phyloP scores from a whole-genome alignment of 1,284 basidiomycete genomes.

The Mycosarcoma maydis region DNA sequence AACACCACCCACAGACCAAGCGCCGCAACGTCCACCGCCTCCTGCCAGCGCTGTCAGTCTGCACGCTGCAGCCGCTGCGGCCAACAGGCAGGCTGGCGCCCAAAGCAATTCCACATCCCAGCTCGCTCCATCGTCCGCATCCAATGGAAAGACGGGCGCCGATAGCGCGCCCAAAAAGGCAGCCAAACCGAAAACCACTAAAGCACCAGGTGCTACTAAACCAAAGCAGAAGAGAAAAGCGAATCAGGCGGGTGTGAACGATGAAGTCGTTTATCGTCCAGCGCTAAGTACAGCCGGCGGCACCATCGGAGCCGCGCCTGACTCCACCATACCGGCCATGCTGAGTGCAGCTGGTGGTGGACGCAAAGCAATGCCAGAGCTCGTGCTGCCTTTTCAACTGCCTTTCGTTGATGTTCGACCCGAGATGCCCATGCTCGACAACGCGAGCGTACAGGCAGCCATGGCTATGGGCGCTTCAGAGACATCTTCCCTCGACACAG shows the following conservation, averaged over 20 bases:
- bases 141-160: slow-evolving; percentile 2
- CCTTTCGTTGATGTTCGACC: slow-evolving; percentile 33
- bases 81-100: slow-evolving; percentile 12
- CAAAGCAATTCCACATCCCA: not conserved
- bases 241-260: slow-evolving; percentile 23
- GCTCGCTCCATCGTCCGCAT: not conserved
- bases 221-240: slow-evolving; percentile 47
- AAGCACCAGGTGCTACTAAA: slow-evolving; percentile 28
- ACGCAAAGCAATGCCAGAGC: slow-evolving; percentile 54
- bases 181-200: slow-evolving; percentile 13
- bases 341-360: slow-evolving; percentile 53
- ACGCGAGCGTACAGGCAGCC: slow-evolving; percentile 37
- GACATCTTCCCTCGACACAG: slow-evolving; percentile 37
- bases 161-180: slow-evolving; percentile 21
- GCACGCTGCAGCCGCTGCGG: slow-evolving; percentile 21
- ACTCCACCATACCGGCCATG: slow-evolving; percentile 33
- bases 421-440: slow-evolving; percentile 44
- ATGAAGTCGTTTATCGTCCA: slow-evolving; percentile 30
- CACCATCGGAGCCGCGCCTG: slow-evolving; percentile 48
- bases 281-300: slow-evolving; percentile 50
- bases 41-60: slow-evolving; percentile 40
- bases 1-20: not conserved
- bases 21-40: slow-evolving; percentile 13
- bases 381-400: slow-evolving; percentile 52
- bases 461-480: slow-evolving; percentile 49